These are phyloP conservation scores for Persicaria maculosa DNA, from an alignment of 148 eudicot species.

Conservation along the genomic window DNA sequence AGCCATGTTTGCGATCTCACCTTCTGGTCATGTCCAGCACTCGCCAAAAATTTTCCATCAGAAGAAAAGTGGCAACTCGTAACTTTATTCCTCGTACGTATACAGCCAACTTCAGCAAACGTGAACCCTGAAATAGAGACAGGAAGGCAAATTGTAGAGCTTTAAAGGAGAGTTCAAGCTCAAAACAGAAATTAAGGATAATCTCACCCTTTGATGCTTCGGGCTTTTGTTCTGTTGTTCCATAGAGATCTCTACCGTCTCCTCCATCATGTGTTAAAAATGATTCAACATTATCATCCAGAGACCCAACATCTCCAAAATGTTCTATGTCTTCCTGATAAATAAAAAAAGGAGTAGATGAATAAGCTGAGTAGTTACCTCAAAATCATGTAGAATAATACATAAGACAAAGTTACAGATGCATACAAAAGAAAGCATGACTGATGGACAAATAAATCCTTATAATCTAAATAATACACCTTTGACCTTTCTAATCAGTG, in stretches of 20 bases:
- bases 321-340: slow-evolving; percentile 84
- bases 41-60: slow-evolving; percentile 81
- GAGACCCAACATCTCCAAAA: slow-evolving; percentile 92
- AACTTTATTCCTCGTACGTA: slow-evolving; percentile 63
- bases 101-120: slow-evolving; percentile 71
- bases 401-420: background rate
- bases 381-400: background rate
- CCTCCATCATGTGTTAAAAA: slow-evolving; percentile 82
- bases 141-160: background rate
- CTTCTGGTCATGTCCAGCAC: slow-evolving; percentile 95
- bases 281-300: slow-evolving; percentile 90
- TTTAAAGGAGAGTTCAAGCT: background rate
- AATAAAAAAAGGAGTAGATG: background rate
- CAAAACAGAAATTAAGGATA: background rate
- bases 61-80: slow-evolving; percentile 92
- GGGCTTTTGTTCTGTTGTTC: slow-evolving; percentile 70
- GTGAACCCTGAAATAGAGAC: slow-evolving; percentile 58
- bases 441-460: background rate
- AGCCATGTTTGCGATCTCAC: slow-evolving; percentile 21
- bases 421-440: background rate
- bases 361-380: background rate
- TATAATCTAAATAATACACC: background rate
- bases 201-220: slow-evolving; percentile 73
- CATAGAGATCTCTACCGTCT: slow-evolving; percentile 73
- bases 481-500: background rate